Base-by-base conservation (phyloP, 257 asterid species). In the Ocimum tenuiflorum region DNA sequence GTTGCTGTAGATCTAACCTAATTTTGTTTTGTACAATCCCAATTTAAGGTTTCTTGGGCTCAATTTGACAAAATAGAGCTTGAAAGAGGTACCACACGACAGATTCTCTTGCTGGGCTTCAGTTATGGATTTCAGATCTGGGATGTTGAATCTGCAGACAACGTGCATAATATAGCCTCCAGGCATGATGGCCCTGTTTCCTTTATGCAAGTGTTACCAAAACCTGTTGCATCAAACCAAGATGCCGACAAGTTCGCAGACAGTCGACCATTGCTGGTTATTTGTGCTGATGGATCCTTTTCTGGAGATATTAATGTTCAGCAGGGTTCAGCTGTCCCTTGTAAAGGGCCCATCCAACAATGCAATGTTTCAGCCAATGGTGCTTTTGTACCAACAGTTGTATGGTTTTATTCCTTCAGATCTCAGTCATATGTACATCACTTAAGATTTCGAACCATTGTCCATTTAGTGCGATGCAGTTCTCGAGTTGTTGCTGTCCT, bases 161-260 rank as follows among this genome's bases (percentile, higher is more conserved):
- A 87, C 73, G 95, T 92, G 55, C 84, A 68, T 54, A 82, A 81
- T 74, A 70, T 92, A 70, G 96, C 88, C 65, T 73, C 97, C 50
- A 85, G 94, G 79, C 87, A 86, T 58, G 99, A 92, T 66, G 96
- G 99, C 31, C 88, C 94, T 14, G 97, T 92, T 77, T 84, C 97
- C 9, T 84, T 87, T 63, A 65, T 89, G 89, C 91, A 92, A 83
- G 73, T 69, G 59, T 39, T 70, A 38, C 77, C 97, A 18, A 87
- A 81, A 49, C 94, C 85, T 15, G 42, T 83, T 60, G 69, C 77
- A 49, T 80, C 88, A 35, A 81, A 80, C 67, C 79, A 72, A 29
- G 20, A 79, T 41, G 73, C 20, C 53, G 94, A 89, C 72, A 83
- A 84, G 69, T 89, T 87, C 67, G 78, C 89, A 14, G 81, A 77